Conservation (phyloP, 176 grass and related monocot genomes). For the Triticum monococcum region DNA sequence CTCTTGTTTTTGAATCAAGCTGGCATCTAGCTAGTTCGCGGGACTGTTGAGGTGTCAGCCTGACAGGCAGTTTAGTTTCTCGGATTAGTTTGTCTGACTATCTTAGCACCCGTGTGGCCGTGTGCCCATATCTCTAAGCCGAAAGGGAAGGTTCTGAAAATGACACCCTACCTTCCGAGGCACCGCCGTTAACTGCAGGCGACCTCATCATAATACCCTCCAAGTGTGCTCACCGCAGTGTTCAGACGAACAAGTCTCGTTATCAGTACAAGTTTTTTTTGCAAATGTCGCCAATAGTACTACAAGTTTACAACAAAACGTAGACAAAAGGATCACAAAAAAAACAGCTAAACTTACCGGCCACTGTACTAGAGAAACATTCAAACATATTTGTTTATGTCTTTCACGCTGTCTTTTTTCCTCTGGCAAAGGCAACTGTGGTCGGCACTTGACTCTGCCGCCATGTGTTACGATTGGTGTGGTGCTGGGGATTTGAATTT, state of each 20-base stretch:
- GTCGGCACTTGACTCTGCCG: background rate
- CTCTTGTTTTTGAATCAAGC: too few relatives aligned
- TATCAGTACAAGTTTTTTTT: background rate
- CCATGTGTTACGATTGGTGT: background rate
- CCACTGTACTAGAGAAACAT: background rate
- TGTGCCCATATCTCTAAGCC: background rate
- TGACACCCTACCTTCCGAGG: constrained; percentile 39
- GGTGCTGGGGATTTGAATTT: background rate
- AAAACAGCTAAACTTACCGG: constrained; percentile 6
- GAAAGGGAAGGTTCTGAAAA: constrained; percentile 34
- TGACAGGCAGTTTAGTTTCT: constrained; percentile 14
- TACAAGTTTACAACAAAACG: background rate
- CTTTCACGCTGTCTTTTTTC: background rate
- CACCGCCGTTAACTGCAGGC: background rate
- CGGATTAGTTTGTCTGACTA: background rate
- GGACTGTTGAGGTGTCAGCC: background rate
- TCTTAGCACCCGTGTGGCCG: background rate
- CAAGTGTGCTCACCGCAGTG: background rate
- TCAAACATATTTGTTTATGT: background rate
- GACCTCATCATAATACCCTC: background rate
- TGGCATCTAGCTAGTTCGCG: constrained; percentile 2
- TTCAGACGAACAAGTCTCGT: background rate
- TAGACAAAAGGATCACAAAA: background rate
- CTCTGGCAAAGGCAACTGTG: background rate
- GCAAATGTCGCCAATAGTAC: too few relatives aligned